Evolutionary conservation across 192 early-diverging fungal species (phyloP).

Genomic region (Backusella psychrophila): DNA sequence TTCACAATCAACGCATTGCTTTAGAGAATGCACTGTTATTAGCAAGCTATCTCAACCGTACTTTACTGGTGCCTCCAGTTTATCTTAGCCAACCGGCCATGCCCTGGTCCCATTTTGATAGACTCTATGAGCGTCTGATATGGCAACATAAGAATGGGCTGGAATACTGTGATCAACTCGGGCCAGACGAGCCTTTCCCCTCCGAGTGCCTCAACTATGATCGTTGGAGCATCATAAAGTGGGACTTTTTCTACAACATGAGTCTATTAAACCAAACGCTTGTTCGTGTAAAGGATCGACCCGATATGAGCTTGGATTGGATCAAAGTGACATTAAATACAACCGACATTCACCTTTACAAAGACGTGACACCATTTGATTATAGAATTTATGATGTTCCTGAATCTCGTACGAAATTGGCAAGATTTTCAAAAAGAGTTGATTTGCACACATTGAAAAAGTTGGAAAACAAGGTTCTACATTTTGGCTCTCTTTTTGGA

Average conservation of each 20-base stretch:
- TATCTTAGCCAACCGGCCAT: constrained; percentile 51
- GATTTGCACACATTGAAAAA: constrained; percentile 37
- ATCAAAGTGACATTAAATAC: constrained; percentile 39
- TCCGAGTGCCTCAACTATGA: constrained; percentile 54
- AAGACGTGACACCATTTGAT: constrained; percentile 47
- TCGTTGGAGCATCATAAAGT: constrained; percentile 50
- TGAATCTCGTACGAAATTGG: constrained; percentile 27
- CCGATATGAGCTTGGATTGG: constrained; percentile 50
- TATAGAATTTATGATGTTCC: constrained; percentile 54
- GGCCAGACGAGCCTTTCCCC: constrained; percentile 40
- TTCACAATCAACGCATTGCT: constrained; percentile 41
- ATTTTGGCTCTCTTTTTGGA: constrained; percentile 55
- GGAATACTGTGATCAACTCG: constrained; percentile 43
- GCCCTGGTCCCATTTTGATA: constrained; percentile 47
- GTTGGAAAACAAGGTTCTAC: constrained; percentile 37
- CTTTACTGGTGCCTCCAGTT: constrained; percentile 48
- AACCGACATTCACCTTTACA: constrained; percentile 39
- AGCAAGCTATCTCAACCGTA: constrained; percentile 54
- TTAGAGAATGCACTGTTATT: constrained; percentile 52
- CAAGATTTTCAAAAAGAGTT: constrained; percentile 37
- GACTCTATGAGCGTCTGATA: constrained; percentile 47
- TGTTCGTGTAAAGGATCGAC: constrained; percentile 36
- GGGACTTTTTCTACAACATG: constrained; percentile 56
- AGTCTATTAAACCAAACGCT: constrained; percentile 27
- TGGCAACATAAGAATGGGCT: constrained; percentile 52